These are phyloP conservation scores for Bisporella sp. DNA, from an alignment of 2,329 filamentous ascomycete genomes.

Conservation along the genomic window DNA sequence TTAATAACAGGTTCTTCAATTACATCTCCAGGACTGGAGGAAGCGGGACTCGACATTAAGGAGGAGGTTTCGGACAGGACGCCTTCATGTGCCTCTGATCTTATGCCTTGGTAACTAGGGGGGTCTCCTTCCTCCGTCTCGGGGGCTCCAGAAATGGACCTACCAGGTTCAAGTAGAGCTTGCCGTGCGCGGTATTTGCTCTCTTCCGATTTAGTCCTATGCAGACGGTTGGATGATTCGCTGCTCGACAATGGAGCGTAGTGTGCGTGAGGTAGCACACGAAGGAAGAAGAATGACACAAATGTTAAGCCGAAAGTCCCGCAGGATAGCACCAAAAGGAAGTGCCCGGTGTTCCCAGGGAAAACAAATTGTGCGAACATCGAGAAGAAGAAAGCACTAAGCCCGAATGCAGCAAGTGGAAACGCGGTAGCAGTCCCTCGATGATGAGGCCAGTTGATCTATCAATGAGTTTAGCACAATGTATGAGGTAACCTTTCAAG, in stretches of 20 bases:
- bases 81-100: slow-evolving; percentile 22
- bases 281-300: slow-evolving; percentile 76
- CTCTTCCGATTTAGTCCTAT: slow-evolving; percentile 39
- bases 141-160: slow-evolving; percentile 35
- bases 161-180: slow-evolving; percentile 55
- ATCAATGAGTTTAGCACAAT: no score
- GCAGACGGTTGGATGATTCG: slow-evolving; percentile 31
- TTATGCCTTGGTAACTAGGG: slow-evolving; percentile 25
- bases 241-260: slow-evolving; percentile 35
- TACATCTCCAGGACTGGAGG: slow-evolving; percentile 40
- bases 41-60: slow-evolving; percentile 60
- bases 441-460: slow-evolving; percentile 74
- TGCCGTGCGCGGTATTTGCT: slow-evolving; percentile 32
- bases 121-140: slow-evolving; percentile 19
- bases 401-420: slow-evolving; percentile 82
- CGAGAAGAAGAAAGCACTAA: slow-evolving; percentile 96
- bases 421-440: slow-evolving; percentile 92
- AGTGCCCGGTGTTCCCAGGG: slow-evolving; percentile 73
- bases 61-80: slow-evolving; percentile 58
- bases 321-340: slow-evolving; percentile 71
- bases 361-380: slow-evolving; percentile 69
- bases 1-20: slow-evolving; percentile 46
- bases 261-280: slow-evolving; percentile 54
- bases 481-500: no score
- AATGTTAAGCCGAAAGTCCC: slow-evolving; percentile 74